A percentile compares a stretch with the other conserved stretches of the same genome.
Evolutionary conservation across 164 flowering plant genomes (phyloP).

Genomic region (Piper betle): DNA sequence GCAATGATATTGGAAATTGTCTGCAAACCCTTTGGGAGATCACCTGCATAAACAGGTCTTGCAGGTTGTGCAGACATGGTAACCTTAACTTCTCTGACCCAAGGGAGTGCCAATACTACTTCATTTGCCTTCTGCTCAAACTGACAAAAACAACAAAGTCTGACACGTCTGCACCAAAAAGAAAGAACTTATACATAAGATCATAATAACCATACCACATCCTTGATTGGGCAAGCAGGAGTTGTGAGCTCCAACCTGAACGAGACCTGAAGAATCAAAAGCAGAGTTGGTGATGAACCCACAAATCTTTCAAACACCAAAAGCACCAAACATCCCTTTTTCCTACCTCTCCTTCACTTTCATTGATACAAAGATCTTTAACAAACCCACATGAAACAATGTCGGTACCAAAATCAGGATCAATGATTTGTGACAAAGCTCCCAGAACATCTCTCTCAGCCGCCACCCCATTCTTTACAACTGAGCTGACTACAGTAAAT

Average conservation of each 20-base stretch:
- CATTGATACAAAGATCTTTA: constrained; percentile 65
- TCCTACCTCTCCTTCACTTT: constrained; percentile 68
- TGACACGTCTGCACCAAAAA: neutral
- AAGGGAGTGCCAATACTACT: constrained; percentile 70
- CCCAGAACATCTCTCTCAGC: constrained; percentile 63
- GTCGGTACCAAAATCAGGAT: constrained; percentile 97
- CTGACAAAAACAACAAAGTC: constrained; percentile 24
- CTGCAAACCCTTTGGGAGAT: constrained; percentile 74
- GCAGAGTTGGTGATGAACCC: constrained; percentile 8
- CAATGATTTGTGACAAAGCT: constrained; percentile 90
- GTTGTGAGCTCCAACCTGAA: constrained; percentile 97
- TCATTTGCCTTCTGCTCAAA: constrained; percentile 92
- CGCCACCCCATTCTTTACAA: neutral
- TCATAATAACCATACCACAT: no score
- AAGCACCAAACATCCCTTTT: constrained; percentile 1
- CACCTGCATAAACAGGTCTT: constrained; percentile 50
- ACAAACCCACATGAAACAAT: constrained; percentile 98
- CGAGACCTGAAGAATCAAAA: constrained; percentile 63
- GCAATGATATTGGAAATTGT: constrained; percentile 80
- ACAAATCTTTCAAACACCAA: constrained; percentile 3
- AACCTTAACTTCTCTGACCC: constrained; percentile 81
- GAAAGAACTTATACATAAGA: neutral
- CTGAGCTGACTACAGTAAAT: neutral
- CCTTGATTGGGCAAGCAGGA: constrained; percentile 99
- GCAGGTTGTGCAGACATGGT: constrained; percentile 99